phyloP scores from a whole-genome alignment of 352 stramenopile genomes.

The Blastocystis sp. region DNA sequence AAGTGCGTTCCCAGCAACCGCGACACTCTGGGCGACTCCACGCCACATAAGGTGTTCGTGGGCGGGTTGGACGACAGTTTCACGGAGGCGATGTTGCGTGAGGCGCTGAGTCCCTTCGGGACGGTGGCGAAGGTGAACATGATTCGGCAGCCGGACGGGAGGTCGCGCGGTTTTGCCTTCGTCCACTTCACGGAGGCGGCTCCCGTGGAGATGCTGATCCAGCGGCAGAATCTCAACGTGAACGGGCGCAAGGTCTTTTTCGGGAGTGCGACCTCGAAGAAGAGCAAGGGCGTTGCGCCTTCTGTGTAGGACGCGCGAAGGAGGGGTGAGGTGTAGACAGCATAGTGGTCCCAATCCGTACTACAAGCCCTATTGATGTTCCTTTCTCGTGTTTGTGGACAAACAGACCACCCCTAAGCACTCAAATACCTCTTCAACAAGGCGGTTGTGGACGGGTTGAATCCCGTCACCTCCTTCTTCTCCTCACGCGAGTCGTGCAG shows the following conservation, averaged over 20 bases:
- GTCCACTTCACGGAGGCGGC: slow-evolving; percentile 51
- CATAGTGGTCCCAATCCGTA: not conserved
- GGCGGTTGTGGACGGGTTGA: slow-evolving; percentile 89
- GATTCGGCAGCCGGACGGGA: slow-evolving; percentile 52
- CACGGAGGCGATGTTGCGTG: slow-evolving; percentile 25
- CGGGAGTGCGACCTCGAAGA: slow-evolving; percentile 48
- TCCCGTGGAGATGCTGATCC: slow-evolving; percentile 39
- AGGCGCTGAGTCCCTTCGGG: slow-evolving; percentile 39
- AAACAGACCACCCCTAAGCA: slow-evolving; percentile 32
- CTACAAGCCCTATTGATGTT: not conserved
- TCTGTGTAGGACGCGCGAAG: not conserved
- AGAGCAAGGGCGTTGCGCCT: not conserved
- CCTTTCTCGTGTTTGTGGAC: slow-evolving; percentile 34
- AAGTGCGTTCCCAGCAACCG: slow-evolving; percentile 14
- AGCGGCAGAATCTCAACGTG: slow-evolving; percentile 29
- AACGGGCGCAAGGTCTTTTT: slow-evolving; percentile 50
- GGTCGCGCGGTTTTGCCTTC: slow-evolving; percentile 39
- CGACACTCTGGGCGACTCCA: not conserved
- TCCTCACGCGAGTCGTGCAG: slow-evolving; percentile 83
- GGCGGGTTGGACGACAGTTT: slow-evolving; percentile 52
- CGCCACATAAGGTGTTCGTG: slow-evolving; percentile 53
- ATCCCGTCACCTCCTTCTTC: slow-evolving; percentile 85
- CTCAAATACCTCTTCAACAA: slow-evolving; percentile 89
- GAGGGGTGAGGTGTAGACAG: not conserved
- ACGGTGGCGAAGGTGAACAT: slow-evolving; percentile 22